These are phyloP conservation scores for Parasitella parasitica DNA, from an alignment of 371 early-diverging fungal species.

Conservation along the genomic window DNA sequence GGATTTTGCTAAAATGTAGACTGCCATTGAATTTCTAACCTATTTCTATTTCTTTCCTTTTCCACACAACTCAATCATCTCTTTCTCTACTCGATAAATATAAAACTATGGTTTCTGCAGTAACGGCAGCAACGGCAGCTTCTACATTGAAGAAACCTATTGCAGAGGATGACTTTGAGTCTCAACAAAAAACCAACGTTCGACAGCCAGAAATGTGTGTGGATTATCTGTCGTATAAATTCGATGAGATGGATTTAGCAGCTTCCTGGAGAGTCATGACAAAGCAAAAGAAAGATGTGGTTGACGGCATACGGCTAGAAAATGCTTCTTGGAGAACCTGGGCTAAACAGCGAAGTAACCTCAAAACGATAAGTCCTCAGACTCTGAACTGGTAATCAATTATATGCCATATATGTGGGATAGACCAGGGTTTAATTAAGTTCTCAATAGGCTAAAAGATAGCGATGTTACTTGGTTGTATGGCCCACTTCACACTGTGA, in stretches of 20 bases:
- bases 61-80: background rate
- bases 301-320: constrained; percentile 65
- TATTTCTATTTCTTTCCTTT: background rate
- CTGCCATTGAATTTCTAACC: background rate
- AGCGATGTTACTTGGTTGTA: constrained; percentile 68
- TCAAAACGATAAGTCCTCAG: constrained; percentile 59
- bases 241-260: constrained; percentile 57
- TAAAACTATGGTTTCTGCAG: constrained; percentile 5
- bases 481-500: constrained; percentile 59
- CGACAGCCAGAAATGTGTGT: constrained; percentile 41
- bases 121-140: background rate
- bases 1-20: background rate
- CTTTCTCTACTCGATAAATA: background rate
- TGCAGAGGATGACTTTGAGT: constrained; percentile 22
- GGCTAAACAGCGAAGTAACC: constrained; percentile 58
- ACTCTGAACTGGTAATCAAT: constrained; percentile 57
- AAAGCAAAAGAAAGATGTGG: constrained; percentile 52
- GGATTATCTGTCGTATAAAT: constrained; percentile 62
- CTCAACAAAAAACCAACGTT: constrained; percentile 14
- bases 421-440: background rate
- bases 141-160: constrained; percentile 9
- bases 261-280: constrained; percentile 55
- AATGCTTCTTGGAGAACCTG: constrained; percentile 73
- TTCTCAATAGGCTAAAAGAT: constrained; percentile 54
- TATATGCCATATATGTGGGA: background rate